Percentiles rank a stretch among this genome's conserved stretches.
Evolutionary conservation across 2,329 filamentous ascomycete species (phyloP).

Genomic region (Arthrobotrys musiformis): DNA sequence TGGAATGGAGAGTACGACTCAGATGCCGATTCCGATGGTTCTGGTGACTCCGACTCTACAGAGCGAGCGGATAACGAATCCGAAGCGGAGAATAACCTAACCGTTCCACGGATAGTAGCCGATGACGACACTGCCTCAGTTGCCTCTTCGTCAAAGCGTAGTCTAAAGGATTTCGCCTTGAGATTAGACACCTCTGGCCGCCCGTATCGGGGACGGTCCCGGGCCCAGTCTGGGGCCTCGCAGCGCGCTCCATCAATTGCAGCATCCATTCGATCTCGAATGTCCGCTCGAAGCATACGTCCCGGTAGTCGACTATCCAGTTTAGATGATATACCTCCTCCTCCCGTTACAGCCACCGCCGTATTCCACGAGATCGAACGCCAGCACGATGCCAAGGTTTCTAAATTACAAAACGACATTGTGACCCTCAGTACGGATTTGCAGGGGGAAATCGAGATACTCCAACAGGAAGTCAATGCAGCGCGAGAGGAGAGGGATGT

Average conservation of each 20-base stretch:
- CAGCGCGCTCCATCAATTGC: conserved; percentile 49
- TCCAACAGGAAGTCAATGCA: conserved; percentile 48
- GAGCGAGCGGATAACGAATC: conserved; percentile 52
- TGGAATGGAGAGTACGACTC: conserved; percentile 53
- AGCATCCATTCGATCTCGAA: conserved; percentile 48
- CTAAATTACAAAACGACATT: conserved; percentile 44
- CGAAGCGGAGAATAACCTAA: conserved; percentile 21
- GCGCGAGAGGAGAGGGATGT: conserved; percentile 49
- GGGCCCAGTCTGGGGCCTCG: conserved; percentile 36
- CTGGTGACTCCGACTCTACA: conserved; percentile 45
- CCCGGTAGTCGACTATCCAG: conserved; percentile 33
- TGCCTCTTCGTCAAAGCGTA: conserved; percentile 33
- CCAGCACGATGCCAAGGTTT: conserved; percentile 50
- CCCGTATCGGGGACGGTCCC: conserved; percentile 28
- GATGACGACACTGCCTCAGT: conserved; percentile 33
- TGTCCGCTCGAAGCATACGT: conserved; percentile 40
- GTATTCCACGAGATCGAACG: conserved; percentile 54
- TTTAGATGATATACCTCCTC: conserved; percentile 43
- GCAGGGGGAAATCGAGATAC: conserved; percentile 50
- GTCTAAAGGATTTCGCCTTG: conserved; percentile 42
- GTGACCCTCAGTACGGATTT: conserved; percentile 50
- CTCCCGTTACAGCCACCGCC: conserved; percentile 44
- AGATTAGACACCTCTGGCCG: conserved; percentile 51
- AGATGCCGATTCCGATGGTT: conserved; percentile 43
- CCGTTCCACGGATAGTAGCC: conserved; percentile 34